phyloP scores from a whole-genome alignment of 768 basidiomycete species.

The Boletus reticulatus region DNA sequence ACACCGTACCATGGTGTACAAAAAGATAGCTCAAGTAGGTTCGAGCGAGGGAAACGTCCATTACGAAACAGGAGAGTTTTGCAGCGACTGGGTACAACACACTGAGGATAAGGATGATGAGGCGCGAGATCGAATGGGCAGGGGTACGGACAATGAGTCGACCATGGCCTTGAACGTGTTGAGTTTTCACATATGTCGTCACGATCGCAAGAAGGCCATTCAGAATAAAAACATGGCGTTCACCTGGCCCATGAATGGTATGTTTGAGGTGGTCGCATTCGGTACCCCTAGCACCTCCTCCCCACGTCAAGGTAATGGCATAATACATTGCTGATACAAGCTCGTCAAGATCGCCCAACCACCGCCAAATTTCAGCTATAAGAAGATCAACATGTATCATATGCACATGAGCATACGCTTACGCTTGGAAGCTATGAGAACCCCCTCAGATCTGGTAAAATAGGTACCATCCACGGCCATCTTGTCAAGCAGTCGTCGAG shows the following conservation, averaged over 20 bases:
- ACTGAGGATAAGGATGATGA: not conserved
- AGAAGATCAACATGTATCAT: not conserved
- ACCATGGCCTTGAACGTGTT: constrained; percentile 5
- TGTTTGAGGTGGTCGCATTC: constrained; percentile 16
- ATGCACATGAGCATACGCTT: too few species aligned
- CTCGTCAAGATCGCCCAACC: constrained; percentile 3
- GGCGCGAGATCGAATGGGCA: not conserved
- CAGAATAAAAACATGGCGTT: constrained; percentile 10
- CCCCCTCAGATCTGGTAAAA: not conserved
- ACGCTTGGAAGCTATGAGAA: not conserved
- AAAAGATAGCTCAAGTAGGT: constrained; percentile 1
- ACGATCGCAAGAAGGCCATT: constrained; percentile 12
- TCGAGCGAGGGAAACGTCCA: not conserved
- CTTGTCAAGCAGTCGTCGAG: not conserved
- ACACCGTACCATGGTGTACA: not conserved
- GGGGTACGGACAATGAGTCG: constrained; percentile 9
- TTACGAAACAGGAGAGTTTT: not conserved
- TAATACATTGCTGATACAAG: constrained; percentile 9
- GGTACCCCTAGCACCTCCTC: constrained; percentile 11
- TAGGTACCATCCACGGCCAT: not conserved
- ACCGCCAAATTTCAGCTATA: not conserved
- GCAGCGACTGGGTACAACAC: not conserved
- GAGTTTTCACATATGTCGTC: constrained; percentile 15
- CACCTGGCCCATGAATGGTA: not conserved
- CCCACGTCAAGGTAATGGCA: constrained; percentile 13